These are phyloP conservation scores for Phytophthora melonis DNA, from an alignment of 352 stramenopile species.

Conservation along the genomic window DNA sequence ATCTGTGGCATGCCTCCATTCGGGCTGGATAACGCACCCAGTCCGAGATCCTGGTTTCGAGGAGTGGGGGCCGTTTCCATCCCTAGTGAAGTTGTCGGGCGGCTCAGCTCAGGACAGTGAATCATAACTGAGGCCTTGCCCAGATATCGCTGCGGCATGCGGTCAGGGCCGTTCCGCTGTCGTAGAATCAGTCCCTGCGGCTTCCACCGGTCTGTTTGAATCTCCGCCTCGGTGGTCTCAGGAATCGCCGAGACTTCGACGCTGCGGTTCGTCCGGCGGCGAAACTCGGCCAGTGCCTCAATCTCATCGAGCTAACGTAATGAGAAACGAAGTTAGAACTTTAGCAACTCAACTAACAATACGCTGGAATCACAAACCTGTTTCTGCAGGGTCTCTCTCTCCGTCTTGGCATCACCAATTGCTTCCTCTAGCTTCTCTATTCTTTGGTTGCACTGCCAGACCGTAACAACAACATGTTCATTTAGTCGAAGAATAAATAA, in stretches of 20 bases:
- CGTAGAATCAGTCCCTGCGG: conserved; percentile 76
- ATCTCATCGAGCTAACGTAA: conserved; percentile 65
- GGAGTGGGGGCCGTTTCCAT: conserved; percentile 3
- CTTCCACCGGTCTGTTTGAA: conserved; percentile 82
- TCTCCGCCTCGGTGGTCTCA: conserved; percentile 54
- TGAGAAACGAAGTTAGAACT: background rate
- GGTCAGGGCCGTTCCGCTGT: conserved; percentile 70
- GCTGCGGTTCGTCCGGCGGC: conserved; percentile 66
- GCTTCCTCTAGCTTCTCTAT: conserved; percentile 52
- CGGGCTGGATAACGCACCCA: conserved; percentile 21
- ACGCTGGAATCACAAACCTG: conserved; percentile 42
- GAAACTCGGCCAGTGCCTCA: conserved; percentile 60
- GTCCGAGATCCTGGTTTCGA: conserved; percentile 30
- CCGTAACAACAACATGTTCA: background rate
- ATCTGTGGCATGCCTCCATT: conserved; percentile 31
- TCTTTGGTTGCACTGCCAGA: conserved; percentile 53
- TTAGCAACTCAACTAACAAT: background rate
- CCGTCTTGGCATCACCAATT: conserved; percentile 38
- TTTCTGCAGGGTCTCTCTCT: conserved; percentile 47
- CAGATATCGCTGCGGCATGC: conserved; percentile 77
- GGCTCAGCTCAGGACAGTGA: conserved; percentile 63
- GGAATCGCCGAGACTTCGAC: conserved; percentile 62
- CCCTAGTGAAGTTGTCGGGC: conserved; percentile 14
- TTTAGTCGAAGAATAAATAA: background rate
- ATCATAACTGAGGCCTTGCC: conserved; percentile 80